These are phyloP conservation scores for Fusarium austroafricanum DNA, from an alignment of 2,329 filamentous ascomycete species.

Conservation along the genomic window DNA sequence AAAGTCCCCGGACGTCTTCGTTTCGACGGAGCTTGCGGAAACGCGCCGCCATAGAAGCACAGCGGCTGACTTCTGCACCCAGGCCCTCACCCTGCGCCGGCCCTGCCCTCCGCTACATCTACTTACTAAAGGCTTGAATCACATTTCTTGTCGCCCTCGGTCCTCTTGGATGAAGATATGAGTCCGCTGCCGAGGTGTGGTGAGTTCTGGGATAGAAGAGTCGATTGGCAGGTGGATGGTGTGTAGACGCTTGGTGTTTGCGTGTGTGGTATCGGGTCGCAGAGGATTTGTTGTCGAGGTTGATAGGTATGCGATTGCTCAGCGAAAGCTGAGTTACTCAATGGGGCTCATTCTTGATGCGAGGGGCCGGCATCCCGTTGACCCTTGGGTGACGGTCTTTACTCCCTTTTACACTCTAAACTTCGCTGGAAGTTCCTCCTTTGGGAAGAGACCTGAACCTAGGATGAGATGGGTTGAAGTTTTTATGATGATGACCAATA, in stretches of 20 bases:
- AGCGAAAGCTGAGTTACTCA: constrained; percentile 82
- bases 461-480: constrained; percentile 59
- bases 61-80: constrained; percentile 83
- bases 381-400: constrained; percentile 41
- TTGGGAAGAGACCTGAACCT: constrained; percentile 36
- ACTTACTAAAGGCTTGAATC: constrained; percentile 18
- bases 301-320: constrained; percentile 99
- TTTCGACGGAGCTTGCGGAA: constrained; percentile 75
- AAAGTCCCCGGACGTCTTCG: constrained; percentile 98
- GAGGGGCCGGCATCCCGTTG: constrained; percentile 70
- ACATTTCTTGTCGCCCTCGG: constrained; percentile 53
- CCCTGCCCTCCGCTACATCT: constrained; percentile 62
- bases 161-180: constrained; percentile 86
- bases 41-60: constrained; percentile 99
- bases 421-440: constrained; percentile 57
- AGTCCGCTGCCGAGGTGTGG: constrained; percentile 68
- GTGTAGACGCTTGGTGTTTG: constrained; percentile 61
- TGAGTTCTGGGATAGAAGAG: constrained; percentile 22
- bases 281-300: constrained; percentile 86
- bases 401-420: constrained; percentile 51
- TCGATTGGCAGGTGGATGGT: constrained; percentile 51
- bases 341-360: constrained; percentile 99
- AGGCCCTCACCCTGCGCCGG: constrained; percentile 59
- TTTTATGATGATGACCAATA: constrained; percentile 93
- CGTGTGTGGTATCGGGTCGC: constrained; percentile 58